phyloP scores from a whole-genome alignment of 1,284 basidiomycete species.

The Coniophora puteana region DNA sequence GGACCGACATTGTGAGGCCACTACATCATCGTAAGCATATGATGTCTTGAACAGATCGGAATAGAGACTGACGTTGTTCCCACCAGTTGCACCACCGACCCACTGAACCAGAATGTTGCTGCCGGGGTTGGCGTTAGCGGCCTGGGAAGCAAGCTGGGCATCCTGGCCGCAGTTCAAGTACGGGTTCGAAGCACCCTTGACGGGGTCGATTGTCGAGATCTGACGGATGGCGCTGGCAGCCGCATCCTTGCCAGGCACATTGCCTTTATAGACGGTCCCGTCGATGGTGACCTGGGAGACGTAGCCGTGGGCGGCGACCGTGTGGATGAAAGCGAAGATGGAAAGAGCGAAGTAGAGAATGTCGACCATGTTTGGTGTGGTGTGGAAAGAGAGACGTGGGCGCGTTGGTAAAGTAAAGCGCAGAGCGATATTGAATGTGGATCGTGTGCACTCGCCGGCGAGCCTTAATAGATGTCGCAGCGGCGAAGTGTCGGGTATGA shows the following conservation, averaged over 20 bases:
- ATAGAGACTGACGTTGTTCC: slow-evolving; percentile 24
- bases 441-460: too few relatives aligned
- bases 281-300: slow-evolving; percentile 27
- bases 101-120: slow-evolving; percentile 30
- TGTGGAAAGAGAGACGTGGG: too few relatives aligned
- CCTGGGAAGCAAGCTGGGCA: slow-evolving; percentile 32
- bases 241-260: slow-evolving; percentile 20
- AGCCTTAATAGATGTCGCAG: too few relatives aligned
- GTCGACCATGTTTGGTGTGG: too few relatives aligned
- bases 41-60: too few relatives aligned
- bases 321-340: slow-evolving; percentile 14
- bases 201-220: slow-evolving; percentile 34
- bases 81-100: slow-evolving; percentile 29
- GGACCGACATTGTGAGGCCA: slow-evolving; percentile 37
- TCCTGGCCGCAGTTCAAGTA: slow-evolving; percentile 39
- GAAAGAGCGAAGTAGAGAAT: slow-evolving; percentile 7
- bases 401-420: too few relatives aligned
- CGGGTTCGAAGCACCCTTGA: slow-evolving; percentile 36
- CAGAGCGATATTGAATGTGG: too few relatives aligned
- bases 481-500: too few relatives aligned
- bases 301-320: slow-evolving; percentile 29
- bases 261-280: slow-evolving; percentile 29
- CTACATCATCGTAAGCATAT: slow-evolving; percentile 13
- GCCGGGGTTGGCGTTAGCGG: slow-evolving; percentile 38
- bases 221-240: slow-evolving; percentile 30